Evolutionary conservation across 352 stramenopile genomes (phyloP), one percentile per base, ranked within the genome.

Genomic region (Phytopythium ostracodes): DNA sequence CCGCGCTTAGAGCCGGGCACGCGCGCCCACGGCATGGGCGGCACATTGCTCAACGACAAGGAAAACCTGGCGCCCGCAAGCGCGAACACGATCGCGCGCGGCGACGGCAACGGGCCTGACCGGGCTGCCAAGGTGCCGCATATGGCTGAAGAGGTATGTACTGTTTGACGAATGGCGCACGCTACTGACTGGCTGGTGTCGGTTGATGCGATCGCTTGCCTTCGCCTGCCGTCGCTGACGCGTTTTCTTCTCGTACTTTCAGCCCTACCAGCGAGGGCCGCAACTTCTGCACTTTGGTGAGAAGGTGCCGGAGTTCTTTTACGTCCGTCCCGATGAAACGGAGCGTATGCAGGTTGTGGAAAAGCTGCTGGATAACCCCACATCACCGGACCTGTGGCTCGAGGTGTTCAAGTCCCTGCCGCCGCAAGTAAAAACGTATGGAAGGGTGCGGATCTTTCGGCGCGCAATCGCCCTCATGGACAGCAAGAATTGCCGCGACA

Each of bases 281-380:
- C 42, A 18, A 18, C 22, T 47, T 7, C 42, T 47, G 5, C 75
- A 76, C 67, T 86, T 88, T 60, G 81, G 79, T 24, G 81, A 91
- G 66, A 78, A 76, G n/a, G 72, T 84, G 43, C 62, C 75, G 43
- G 72, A 81, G 29, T 60, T 91, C 1, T 91, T 89, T 56, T 60
- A 88, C 66, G 68, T 91, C 35, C 73, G 79, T 31, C 68, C 72
- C 44, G 68, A 79, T 2, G 75, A 87, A 50, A 62, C 71, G 50
- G 59, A 60, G 59, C 79, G 82, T 4, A 42, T 71, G 40, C 43
- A 64, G 36, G 70, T 89, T 12, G 73, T 89, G 22, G 55, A 85
- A 12, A 75, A 72, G 52, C 60, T 89, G 7, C 84, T 85, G 65
- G 57, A 66, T 1, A 71, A 80, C 40, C 78, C 80, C 8, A 70